Conservation (phyloP, 1,284 basidiomycete species). For the Leccinum pallidistipes region DNA sequence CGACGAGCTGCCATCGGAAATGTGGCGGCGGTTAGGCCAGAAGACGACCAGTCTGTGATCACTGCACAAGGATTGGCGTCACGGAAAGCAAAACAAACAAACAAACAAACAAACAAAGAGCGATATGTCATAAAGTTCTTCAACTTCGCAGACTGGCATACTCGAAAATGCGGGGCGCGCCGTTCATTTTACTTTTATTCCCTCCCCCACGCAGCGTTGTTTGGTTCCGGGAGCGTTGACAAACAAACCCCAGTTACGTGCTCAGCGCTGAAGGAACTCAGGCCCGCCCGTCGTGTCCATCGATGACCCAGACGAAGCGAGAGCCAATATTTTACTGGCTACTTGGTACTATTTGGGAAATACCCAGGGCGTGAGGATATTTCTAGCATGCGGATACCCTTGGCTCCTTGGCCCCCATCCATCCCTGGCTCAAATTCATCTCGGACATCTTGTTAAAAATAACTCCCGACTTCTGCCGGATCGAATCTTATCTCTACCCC, state of each 20-base stretch:
- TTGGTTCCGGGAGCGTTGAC: slow-evolving; percentile 16
- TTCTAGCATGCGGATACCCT: slow-evolving; percentile 17
- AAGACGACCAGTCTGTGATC: slow-evolving; percentile 7
- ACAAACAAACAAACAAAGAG: neutral
- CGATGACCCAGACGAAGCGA: neutral
- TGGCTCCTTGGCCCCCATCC: slow-evolving; percentile 16
- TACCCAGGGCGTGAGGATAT: neutral
- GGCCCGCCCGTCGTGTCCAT: neutral
- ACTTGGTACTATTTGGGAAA: neutral
- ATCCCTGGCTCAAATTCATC: neutral
- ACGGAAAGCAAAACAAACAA: neutral
- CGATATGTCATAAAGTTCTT: slow-evolving; percentile 17
- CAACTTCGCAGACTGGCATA: slow-evolving; percentile 8
- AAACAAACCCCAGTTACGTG: slow-evolving; percentile 11
- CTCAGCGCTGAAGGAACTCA: neutral
- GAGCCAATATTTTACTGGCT: neutral
- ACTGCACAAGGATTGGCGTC: neutral
- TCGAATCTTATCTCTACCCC: slow-evolving; percentile 29
- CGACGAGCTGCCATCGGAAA: neutral
- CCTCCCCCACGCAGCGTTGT: slow-evolving; percentile 16
- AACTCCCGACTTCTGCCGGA: slow-evolving; percentile 15
- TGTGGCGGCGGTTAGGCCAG: neutral
- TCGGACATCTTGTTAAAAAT: slow-evolving; percentile 7
- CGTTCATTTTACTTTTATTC: neutral
- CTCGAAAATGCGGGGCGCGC: slow-evolving; percentile 9